phyloP scores from a whole-genome alignment of 2,329 filamentous ascomycete genomes.

The Penicillium occitanis region DNA sequence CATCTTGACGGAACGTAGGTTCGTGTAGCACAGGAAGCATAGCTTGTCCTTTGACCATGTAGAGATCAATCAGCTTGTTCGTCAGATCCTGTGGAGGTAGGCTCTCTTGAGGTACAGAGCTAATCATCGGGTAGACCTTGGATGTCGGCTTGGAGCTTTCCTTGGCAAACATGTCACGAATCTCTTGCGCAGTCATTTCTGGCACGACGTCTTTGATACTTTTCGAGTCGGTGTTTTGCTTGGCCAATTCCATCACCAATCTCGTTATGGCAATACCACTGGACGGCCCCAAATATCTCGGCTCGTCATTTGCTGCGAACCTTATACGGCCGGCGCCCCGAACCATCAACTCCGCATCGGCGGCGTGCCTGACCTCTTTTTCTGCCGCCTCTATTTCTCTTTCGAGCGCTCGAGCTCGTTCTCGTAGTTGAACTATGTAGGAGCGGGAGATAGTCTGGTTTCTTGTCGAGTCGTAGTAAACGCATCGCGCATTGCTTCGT shows the following conservation, averaged over 20 bases:
- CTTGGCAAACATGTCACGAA: conserved; percentile 67
- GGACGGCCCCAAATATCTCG: conserved; percentile 86
- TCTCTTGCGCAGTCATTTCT: conserved; percentile 64
- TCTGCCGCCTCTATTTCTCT: conserved; percentile 76
- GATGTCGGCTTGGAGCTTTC: conserved; percentile 66
- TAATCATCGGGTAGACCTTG: conserved; percentile 89
- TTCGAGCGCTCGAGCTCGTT: conserved; percentile 79
- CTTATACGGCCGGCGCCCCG: conserved; percentile 82
- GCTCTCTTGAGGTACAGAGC: conserved; percentile 72
- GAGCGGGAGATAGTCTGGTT: conserved; percentile 81
- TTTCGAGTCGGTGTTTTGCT: conserved; percentile 85
- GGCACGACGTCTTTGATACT: conserved; percentile 91
- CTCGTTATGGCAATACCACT: conserved; percentile 95
- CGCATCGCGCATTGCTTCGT: conserved; percentile 84
- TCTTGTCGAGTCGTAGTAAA: conserved; percentile 90
- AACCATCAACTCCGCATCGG: conserved; percentile 79
- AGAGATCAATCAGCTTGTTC: conserved; percentile 78
- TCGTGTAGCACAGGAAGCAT: conserved; percentile 88
- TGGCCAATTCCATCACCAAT: conserved; percentile 93
- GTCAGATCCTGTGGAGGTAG: conserved; percentile 73
- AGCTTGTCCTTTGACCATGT: conserved; percentile 82
- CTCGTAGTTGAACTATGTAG: conserved; percentile 90
- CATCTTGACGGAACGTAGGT: conserved; percentile 69
- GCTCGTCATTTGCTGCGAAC: conserved; percentile 81
- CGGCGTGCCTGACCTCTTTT: conserved; percentile 69